Evolutionary conservation across 305 asterid species (phyloP), one percentile per base, ranked within the genome.

Genomic region (Euphrasia arctica): DNA sequence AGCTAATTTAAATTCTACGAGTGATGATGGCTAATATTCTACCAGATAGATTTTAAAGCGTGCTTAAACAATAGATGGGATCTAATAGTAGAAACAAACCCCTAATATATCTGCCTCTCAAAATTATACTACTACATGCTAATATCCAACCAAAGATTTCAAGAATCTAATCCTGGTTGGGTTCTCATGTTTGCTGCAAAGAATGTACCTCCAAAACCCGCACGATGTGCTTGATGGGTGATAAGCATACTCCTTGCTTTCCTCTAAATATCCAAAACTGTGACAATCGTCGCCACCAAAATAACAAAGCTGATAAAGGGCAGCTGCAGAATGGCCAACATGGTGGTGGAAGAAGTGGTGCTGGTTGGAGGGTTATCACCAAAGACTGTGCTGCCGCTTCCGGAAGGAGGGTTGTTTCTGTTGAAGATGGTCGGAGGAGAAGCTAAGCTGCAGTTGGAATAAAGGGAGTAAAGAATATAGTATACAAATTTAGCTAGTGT

Each of bases 391-490:
- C 80, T 27, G 45, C 72, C 62, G 13, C 75, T 79, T 67, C 89
- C 91, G 1, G 82, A 41, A 54, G 70, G 77, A 15, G 95, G 90
- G 74, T 67, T 72, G 69, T 82, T 80, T 25, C 80, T 68, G 54
- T 83, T 86, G 22, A 79, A 22, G 31, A 68, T 61, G 28, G 67
- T 31, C 25, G 96, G 96, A 61, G 90, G 76, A 39, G 64, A 57
- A 5, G 82, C 79, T 10, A 71, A 63, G 31, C 85, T 79, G 82
- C 70, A 72, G 32, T 7, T 4, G 7, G 6, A 22, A 54, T 54
- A 54, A 9, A 54, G 10, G 6, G 2, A 59, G 34, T 18, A 18
- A 18, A 18, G 1, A 18, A 18, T 18, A 18, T 18, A 18, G 22
- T 18, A 18, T 18, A 18, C 22, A 18, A 18, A 18, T 0, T 18